Evolutionary conservation across 1,139 yeast species (phyloP), one percentile per base, ranked within the genome.

Genomic region (Yamadazyma blattariae): DNA sequence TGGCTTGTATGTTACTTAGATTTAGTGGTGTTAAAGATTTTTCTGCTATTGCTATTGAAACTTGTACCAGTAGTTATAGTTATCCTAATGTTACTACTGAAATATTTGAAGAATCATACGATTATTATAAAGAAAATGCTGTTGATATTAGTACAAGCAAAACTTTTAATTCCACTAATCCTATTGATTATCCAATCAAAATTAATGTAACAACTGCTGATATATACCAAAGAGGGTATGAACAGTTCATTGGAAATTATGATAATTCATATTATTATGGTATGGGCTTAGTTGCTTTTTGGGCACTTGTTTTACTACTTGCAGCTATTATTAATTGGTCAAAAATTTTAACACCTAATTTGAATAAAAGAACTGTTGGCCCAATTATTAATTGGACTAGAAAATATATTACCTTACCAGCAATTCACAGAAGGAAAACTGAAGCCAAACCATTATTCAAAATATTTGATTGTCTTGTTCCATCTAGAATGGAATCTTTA

Each of bases 191-290:
- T 13, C 68, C 70, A 4, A 34, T 63, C 7, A 44, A 37, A 7
- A 40, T 61, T 12, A 41, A 59, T 25, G 25, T 32, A 2, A 34
- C 47, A 1, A 30, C 19, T 2, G 37, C 50, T 14, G 12, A 30
- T 1, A 22, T 48, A 8, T 59, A 52, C 36, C 26, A 37, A 17
- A 44, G 37, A 3, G 45, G 61, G 1, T 64, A 65, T 38, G 44
- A 44, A 10, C 50, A 48, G 27, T 66, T 59, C 38, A 48, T 60
- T 26, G 67, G 66, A 5, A 64, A 64, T 39, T 66, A 60, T 40
- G 54, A 58, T 35, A 51, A 57, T 34, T 64, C 79, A 3, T 57
- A 71, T 35, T 72, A 57, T 41, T 65, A 71, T 45, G 82, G 83
- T 9, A 54, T 67, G 16, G 79, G 69, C 3, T 36, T 67, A 19